These are phyloP conservation scores for Russula vinacea DNA, from an alignment of 768 basidiomycete genomes.

Conservation along the genomic window DNA sequence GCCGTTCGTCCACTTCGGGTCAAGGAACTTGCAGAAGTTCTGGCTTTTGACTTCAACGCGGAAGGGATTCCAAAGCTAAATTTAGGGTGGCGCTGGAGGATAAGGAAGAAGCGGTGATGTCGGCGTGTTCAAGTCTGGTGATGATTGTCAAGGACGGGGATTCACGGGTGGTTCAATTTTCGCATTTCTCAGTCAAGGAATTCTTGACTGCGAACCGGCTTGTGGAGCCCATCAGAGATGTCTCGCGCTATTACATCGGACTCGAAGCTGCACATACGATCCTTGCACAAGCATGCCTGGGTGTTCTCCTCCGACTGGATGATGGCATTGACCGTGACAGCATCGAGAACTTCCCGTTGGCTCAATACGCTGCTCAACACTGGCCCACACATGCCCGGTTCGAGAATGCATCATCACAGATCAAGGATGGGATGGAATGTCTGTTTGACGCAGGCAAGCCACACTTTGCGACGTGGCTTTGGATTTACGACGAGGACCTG, in stretches of 20 bases:
- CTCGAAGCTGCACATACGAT: not conserved
- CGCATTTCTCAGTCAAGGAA: constrained; percentile 5
- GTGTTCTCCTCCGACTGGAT: not conserved
- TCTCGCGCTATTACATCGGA: not conserved
- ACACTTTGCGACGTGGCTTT: not conserved
- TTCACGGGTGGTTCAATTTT: constrained; percentile 3
- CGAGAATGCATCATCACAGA: not conserved
- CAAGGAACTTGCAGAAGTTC: constrained; percentile 5
- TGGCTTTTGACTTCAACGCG: not conserved
- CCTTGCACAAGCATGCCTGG: not conserved
- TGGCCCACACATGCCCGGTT: not conserved
- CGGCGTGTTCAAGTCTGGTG: not conserved
- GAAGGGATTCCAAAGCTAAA: not conserved
- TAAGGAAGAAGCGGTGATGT: not conserved
- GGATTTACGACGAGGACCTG: not conserved
- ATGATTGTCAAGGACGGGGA: not conserved
- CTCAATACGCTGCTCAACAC: not conserved
- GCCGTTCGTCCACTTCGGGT: constrained; percentile 12
- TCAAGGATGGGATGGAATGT: constrained; percentile 4
- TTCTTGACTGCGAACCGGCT: not conserved
- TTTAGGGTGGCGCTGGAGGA: not conserved
- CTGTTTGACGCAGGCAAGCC: not conserved
- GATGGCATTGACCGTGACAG: not conserved
- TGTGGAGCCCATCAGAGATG: not conserved
- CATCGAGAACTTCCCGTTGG: not conserved